Percentiles rank a stretch among this genome's conserved stretches.
Conservation (phyloP, 73 alveolate species). For the Blepharisma stoltei region DNA sequence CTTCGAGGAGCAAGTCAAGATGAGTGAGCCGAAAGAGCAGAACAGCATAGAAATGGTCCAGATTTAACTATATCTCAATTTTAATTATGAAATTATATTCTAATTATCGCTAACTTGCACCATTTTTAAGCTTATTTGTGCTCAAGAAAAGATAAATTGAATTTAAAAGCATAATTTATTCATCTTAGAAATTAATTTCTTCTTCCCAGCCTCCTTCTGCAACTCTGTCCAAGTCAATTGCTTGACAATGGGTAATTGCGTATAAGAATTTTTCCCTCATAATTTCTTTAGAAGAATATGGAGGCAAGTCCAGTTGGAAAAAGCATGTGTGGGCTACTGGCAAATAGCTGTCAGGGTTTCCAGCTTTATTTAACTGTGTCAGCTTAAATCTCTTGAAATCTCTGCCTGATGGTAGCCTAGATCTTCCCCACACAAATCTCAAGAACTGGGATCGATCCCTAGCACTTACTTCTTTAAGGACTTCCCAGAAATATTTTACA, state of each 20-base stretch:
- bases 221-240: conserved; percentile 55
- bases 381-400: conserved; percentile 50
- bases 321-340: conserved; percentile 94
- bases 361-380: conserved; percentile 34
- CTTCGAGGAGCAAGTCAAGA: no score
- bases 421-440: conserved; percentile 93
- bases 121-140: no score
- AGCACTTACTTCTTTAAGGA: conserved; percentile 70
- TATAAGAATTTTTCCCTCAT: conserved; percentile 72
- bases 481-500: conserved; percentile 83
- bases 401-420: conserved; percentile 85
- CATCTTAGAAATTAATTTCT: background rate
- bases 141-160: no score
- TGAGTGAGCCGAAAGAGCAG: no score
- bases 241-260: conserved; percentile 81
- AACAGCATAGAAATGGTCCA: no score
- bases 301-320: conserved; percentile 86
- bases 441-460: conserved; percentile 76
- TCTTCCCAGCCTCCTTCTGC: conserved; percentile 38
- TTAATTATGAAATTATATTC: no score
- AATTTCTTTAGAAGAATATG: conserved; percentile 68
- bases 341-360: conserved; percentile 43
- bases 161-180: no score
- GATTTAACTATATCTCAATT: no score
- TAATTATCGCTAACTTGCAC: no score